A percentile compares a stretch with the other conserved stretches of the same genome.
phyloP scores from a whole-genome alignment of 2,329 filamentous ascomycete species.

The Penicillium concentricum region DNA sequence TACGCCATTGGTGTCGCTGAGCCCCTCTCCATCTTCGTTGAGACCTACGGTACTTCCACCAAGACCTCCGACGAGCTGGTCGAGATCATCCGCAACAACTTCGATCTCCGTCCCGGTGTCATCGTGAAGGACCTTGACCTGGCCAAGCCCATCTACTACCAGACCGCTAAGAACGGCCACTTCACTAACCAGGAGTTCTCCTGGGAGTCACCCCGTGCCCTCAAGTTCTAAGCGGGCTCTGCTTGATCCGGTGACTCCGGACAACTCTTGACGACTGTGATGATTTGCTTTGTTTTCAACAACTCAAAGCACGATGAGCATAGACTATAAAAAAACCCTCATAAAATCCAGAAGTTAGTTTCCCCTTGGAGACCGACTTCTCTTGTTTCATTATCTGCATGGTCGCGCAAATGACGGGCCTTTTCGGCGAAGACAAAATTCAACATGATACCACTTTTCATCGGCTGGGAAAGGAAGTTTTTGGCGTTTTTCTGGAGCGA shows the following conservation, averaged over 20 bases:
- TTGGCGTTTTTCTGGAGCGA: slow-evolving; percentile 44
- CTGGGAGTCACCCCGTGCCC: slow-evolving; percentile 97
- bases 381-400: slow-evolving; percentile 41
- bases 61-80: slow-evolving; percentile 92
- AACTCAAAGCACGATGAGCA: slow-evolving; percentile 48
- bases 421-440: slow-evolving; percentile 45
- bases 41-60: slow-evolving; percentile 91
- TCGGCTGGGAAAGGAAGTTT: slow-evolving; percentile 41
- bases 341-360: slow-evolving; percentile 18
- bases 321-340: slow-evolving; percentile 35
- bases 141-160: slow-evolving; percentile 93
- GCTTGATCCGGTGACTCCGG: slow-evolving; percentile 19
- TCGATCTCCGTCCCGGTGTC: slow-evolving; percentile 95
- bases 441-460: slow-evolving; percentile 51
- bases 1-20: slow-evolving; percentile 99
- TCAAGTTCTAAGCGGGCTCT: slow-evolving; percentile 71
- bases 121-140: slow-evolving; percentile 97
- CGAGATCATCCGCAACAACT: slow-evolving; percentile 91
- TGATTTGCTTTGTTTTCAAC: slow-evolving; percentile 52
- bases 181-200: slow-evolving; percentile 97
- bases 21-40: slow-evolving; percentile 96
- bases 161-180: slow-evolving; percentile 99
- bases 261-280: slow-evolving; percentile 44
- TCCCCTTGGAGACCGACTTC: slow-evolving; percentile 21
- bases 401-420: slow-evolving; percentile 35